Base-by-base conservation (phyloP, 345 rosid genomes). In the Sisymbrium altissimum region DNA sequence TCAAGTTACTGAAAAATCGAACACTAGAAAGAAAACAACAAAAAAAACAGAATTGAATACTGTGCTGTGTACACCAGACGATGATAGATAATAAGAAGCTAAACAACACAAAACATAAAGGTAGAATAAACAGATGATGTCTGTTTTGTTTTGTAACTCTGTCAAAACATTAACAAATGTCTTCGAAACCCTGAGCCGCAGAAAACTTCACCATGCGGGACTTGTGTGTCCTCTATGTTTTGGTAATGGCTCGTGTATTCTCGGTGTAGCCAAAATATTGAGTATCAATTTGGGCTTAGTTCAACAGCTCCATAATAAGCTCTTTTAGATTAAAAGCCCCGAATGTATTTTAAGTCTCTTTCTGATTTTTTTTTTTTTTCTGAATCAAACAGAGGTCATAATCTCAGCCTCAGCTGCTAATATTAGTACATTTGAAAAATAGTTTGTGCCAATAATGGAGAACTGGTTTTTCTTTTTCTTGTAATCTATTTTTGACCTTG, bases 161-260 rank as follows among this genome's bases (percentile, higher is more conserved):
- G 72, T 68, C 63, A 68, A 52, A 68, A 41, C 53, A 68, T 55
- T 55, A 41, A 43, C 64, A 55, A 29, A 12, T 68, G 54, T 68
- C 73, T 43, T 52, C 12, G 27, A 67, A 33, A 45, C 23, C 19
- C 11, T 17, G 17, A 55, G 29, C 59, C 25, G 23, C 27, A 48
- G 5, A 38, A 44, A 45, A 46, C 74, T 70, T 46, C 30, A 50
- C 32, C 60, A 36, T 48, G 75, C 39, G 1, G 56, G 43, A 38
- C 33, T 71, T 61, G 54, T n/a, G n/a, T n/a, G n/a, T n/a, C n/a
- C n/a, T 49, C 18, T 33, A 43, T 69, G 65, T 44, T 70, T 57
- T 70, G 17, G 54, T 30, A 17, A 17, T 41, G 53, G 19, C 72
- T 27, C 17, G 7, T 36, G 21, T 45, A 23, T 45, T 29, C 9